Percentiles rank a stretch among this genome's conserved stretches.
These are phyloP conservation scores for Linnemannia exigua DNA, from an alignment of 192 early-diverging fungal genomes.

Conservation along the genomic window DNA sequence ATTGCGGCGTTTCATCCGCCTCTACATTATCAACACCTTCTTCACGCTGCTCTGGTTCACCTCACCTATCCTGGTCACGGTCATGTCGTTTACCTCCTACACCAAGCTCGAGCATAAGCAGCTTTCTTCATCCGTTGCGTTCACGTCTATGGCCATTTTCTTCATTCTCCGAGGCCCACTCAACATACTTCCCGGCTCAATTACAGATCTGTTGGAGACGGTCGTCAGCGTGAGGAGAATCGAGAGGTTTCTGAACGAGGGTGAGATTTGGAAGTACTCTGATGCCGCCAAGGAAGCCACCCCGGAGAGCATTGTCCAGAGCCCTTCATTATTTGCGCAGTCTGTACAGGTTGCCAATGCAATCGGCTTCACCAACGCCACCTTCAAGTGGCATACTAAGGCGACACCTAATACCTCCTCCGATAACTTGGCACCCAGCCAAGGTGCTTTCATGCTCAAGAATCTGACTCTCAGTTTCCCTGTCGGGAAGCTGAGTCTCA, in stretches of 20 bases:
- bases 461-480: constrained; percentile 63
- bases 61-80: constrained; percentile 70
- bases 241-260: constrained; percentile 80
- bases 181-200: constrained; percentile 57
- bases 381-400: constrained; percentile 49
- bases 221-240: constrained; percentile 71
- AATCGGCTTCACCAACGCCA: constrained; percentile 41
- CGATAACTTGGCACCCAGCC: not conserved
- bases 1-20: constrained; percentile 47
- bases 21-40: constrained; percentile 53
- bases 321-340: constrained; percentile 13
- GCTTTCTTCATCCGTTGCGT: constrained; percentile 75
- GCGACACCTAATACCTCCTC: not conserved
- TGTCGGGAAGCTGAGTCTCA: constrained; percentile 58
- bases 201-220: constrained; percentile 51
- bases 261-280: constrained; percentile 72
- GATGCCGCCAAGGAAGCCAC: constrained; percentile 4
- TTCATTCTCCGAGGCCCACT: constrained; percentile 63
- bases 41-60: constrained; percentile 53
- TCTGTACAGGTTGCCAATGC: not conserved
- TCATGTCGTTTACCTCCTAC: constrained; percentile 73
- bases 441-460: constrained; percentile 62
- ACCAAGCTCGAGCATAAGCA: constrained; percentile 68
- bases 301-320: not conserved
- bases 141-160: constrained; percentile 78